phyloP scores from a whole-genome alignment of 768 basidiomycete genomes.

The Termitomyces bulborhizus region DNA sequence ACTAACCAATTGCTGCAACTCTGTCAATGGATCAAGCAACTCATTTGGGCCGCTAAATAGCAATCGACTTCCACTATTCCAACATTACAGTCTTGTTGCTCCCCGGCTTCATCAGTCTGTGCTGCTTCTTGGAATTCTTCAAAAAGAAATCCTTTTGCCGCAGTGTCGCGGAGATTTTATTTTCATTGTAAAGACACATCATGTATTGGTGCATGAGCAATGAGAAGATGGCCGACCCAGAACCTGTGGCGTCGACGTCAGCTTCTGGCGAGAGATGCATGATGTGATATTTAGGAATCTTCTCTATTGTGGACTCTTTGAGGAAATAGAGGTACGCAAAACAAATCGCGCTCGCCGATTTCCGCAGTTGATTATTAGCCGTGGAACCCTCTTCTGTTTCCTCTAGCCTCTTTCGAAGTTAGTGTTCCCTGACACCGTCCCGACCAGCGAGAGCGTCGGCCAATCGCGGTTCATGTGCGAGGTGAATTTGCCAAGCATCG shows the following conservation, averaged over 20 bases:
- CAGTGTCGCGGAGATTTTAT: neutral
- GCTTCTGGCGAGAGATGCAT: constrained; percentile 7
- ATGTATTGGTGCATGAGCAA: constrained; percentile 8
- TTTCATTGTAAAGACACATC: constrained; percentile 4
- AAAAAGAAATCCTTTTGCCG: neutral
- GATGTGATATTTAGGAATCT: constrained; percentile 9
- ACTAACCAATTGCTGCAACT: constrained; percentile 4
- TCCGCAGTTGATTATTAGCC: constrained; percentile 7
- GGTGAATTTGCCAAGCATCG: neutral
- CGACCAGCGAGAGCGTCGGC: constrained; percentile 6
- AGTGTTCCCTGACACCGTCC: constrained; percentile 7
- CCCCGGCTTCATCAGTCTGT: neutral
- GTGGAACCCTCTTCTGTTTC: neutral
- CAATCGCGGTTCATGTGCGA: constrained; percentile 7
- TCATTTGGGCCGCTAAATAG: constrained; percentile 3
- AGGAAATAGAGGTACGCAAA: constrained; percentile 7
- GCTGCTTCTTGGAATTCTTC: neutral
- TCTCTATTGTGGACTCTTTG: neutral
- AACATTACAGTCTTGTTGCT: constrained; percentile 3
- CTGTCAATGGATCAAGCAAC: constrained; percentile 3
- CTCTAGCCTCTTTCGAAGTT: constrained; percentile 1
- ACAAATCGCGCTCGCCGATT: constrained; percentile 4
- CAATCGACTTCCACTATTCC: constrained; percentile 10
- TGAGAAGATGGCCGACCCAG: constrained; percentile 2
- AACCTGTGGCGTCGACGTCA: constrained; percentile 1